Conservation (phyloP, 805 yeast genomes). For the Monosporozyma solicola region DNA sequence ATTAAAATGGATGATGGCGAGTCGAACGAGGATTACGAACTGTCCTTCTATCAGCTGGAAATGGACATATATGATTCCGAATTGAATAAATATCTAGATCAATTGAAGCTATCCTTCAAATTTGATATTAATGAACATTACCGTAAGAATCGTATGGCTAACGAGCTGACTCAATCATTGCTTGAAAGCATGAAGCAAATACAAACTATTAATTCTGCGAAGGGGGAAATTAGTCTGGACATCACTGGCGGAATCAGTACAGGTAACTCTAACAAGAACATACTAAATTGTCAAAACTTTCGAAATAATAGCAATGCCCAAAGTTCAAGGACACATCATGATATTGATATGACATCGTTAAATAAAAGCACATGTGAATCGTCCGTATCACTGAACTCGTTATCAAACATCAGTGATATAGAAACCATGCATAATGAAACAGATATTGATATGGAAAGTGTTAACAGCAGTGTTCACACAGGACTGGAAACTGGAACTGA, state of each 20-base stretch:
- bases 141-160: neutral
- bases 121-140: constrained; percentile 6
- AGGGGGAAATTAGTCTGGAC: neutral
- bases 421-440: constrained; percentile 18
- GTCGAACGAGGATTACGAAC: neutral
- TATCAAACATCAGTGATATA: constrained; percentile 14
- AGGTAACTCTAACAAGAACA: neutral
- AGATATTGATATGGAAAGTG: constrained; percentile 18
- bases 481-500: constrained; percentile 7
- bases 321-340: neutral
- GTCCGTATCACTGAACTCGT: constrained; percentile 7
- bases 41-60: constrained; percentile 18
- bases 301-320: neutral
- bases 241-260: neutral
- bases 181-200: constrained; percentile 21
- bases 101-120: constrained; percentile 7
- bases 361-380: constrained; percentile 6
- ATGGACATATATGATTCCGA: constrained; percentile 15
- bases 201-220: neutral
- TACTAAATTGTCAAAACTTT: neutral
- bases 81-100: constrained; percentile 11
- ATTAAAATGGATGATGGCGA: constrained; percentile 20
- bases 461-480: constrained; percentile 21
- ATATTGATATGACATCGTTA: neutral
- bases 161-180: constrained; percentile 10